Percentiles rank a stretch among this genome's conserved stretches.
These are phyloP conservation scores for Tagetes patula DNA, from an alignment of 129 eudicot genomes.

Conservation along the genomic window DNA sequence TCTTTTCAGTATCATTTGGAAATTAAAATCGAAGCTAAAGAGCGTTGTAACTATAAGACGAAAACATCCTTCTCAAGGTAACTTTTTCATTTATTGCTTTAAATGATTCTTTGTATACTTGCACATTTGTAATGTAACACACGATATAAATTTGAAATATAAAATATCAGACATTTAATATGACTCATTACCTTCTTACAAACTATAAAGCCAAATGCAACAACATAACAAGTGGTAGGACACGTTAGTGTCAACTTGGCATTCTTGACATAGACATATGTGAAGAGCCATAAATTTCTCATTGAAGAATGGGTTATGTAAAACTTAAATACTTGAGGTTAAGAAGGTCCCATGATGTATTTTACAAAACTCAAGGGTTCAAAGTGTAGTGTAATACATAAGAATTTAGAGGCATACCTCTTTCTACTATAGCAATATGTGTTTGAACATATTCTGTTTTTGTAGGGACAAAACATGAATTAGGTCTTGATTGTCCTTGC, in stretches of 20 bases:
- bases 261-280: constrained; percentile 23
- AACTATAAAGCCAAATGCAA: constrained; percentile 23
- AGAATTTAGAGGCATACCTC: neutral
- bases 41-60: neutral
- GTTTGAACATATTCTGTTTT: constrained; percentile 19
- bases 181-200: neutral
- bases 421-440: constrained; percentile 7
- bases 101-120: neutral
- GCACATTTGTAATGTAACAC: neutral
- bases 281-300: neutral
- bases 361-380: constrained; percentile 9
- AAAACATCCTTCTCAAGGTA: neutral
- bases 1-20: neutral
- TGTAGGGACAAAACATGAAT: constrained; percentile 20
- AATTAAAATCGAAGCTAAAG: neutral
- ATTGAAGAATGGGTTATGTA: neutral
- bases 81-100: neutral
- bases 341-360: neutral
- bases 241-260: constrained; percentile 19
- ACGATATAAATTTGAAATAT: neutral
- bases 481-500: constrained; percentile 35
- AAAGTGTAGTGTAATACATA: neutral
- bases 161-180: constrained; percentile 5
- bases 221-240: constrained; percentile 25
- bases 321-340: constrained; percentile 22